Conservation (phyloP, 495 filamentous ascomycete genomes). For the Tuber umbilicatum region DNA sequence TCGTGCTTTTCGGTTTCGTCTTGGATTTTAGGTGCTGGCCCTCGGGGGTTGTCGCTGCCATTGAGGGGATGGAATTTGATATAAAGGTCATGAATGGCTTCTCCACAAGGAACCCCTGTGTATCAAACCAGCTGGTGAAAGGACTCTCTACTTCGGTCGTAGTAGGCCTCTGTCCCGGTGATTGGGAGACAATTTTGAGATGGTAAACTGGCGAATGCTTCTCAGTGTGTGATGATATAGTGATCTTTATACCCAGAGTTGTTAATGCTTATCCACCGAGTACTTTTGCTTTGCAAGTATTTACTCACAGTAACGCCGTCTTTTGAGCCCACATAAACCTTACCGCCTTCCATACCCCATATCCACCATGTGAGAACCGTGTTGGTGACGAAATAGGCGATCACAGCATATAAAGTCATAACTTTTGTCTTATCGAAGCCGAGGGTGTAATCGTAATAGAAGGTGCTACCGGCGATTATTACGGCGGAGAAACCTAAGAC, state of each 20-base stretch:
- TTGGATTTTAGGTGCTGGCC: conserved; percentile 19
- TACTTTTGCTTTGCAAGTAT: neutral
- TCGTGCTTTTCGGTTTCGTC: conserved; percentile 6
- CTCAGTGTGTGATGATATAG: conserved; percentile 58
- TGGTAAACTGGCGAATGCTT: conserved; percentile 77
- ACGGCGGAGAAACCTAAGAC: conserved; percentile 77
- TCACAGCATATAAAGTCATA: conserved; percentile 68
- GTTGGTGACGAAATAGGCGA: conserved; percentile 74
- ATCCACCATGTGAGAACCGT: conserved; percentile 76
- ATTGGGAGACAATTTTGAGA: conserved; percentile 55
- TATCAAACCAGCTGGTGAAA: conserved; percentile 83
- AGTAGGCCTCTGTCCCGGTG: conserved; percentile 42
- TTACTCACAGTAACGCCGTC: conserved; percentile 52
- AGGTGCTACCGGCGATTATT: conserved; percentile 67
- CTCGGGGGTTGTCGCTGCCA: conserved; percentile 24
- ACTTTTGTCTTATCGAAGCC: conserved; percentile 78
- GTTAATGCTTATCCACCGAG: conserved; percentile 22
- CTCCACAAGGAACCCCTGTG: conserved; percentile 70
- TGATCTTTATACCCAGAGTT: conserved; percentile 48
- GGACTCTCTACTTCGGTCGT: conserved; percentile 55
- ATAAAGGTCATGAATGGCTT: conserved; percentile 63
- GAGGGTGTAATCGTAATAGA: conserved; percentile 83
- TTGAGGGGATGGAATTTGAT: conserved; percentile 28
- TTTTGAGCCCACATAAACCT: conserved; percentile 67
- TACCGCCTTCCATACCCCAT: conserved; percentile 71